Evolutionary conservation across 768 basidiomycete species (phyloP).

Genomic region (Panaeolus cyanescens): DNA sequence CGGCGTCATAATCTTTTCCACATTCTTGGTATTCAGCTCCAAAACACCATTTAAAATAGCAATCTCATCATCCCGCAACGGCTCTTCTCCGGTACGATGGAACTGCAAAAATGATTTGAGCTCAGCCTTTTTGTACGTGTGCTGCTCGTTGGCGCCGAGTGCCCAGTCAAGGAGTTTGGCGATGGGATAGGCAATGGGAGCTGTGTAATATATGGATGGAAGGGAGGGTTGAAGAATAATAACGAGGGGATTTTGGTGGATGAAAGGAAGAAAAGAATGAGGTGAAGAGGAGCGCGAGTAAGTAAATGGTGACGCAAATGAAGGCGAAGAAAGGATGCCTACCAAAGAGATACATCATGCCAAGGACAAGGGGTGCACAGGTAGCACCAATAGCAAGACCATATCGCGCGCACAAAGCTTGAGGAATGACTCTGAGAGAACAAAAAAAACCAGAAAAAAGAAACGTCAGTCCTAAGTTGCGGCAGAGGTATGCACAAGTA

Average conservation of each 20-base stretch:
- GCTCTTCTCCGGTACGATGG: slow-evolving; percentile 75
- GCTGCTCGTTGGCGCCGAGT: slow-evolving; percentile 71
- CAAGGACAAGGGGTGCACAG: slow-evolving; percentile 74
- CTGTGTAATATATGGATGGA: slow-evolving; percentile 33
- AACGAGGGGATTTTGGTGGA: no score
- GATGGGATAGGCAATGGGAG: slow-evolving; percentile 81
- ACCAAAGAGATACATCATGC: slow-evolving; percentile 69
- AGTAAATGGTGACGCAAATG: no score
- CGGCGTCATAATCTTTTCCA: slow-evolving; percentile 81
- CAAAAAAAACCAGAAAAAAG: neutral
- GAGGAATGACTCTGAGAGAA: slow-evolving; percentile 59
- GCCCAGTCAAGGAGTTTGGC: slow-evolving; percentile 81
- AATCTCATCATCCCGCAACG: slow-evolving; percentile 79
- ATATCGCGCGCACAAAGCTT: slow-evolving; percentile 75
- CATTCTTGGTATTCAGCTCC: slow-evolving; percentile 74
- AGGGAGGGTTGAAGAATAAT: no score
- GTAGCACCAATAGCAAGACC: slow-evolving; percentile 80
- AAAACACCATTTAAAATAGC: slow-evolving; percentile 78
- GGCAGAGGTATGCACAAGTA: neutral
- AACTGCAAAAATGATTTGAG: slow-evolving; percentile 80
- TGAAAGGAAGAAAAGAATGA: no score
- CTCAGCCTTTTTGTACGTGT: slow-evolving; percentile 82
- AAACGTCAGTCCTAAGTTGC: neutral
- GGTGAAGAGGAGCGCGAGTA: no score
- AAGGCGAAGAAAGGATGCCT: slow-evolving; percentile 29